Conservation (phyloP, 352 stramenopile genomes). For the Globisporangium irregulare region DNA sequence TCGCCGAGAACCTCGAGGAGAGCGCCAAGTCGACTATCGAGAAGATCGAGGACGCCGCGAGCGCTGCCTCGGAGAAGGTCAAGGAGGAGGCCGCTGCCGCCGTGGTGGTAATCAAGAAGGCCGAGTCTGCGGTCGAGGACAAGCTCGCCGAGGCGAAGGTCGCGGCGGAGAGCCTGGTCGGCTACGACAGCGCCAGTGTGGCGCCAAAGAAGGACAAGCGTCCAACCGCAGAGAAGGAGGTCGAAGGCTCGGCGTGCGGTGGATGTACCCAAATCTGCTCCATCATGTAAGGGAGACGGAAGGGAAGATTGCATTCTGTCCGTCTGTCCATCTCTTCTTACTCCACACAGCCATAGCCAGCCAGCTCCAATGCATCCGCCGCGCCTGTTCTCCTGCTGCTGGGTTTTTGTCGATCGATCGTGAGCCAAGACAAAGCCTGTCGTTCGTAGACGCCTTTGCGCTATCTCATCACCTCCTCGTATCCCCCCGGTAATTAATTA, state of each 20-base stretch:
- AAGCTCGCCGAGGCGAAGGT: constrained; percentile 42
- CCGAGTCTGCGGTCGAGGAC: constrained; percentile 19
- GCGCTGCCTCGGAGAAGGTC: constrained; percentile 15
- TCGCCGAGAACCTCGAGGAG: constrained; percentile 20
- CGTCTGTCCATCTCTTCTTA: background rate
- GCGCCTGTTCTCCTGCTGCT: constrained; percentile 11
- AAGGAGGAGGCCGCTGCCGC: constrained; percentile 25
- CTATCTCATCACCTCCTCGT: background rate
- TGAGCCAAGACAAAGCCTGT: constrained; percentile 7
- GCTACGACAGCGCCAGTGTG: constrained; percentile 74
- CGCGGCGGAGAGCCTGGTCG: constrained; percentile 50
- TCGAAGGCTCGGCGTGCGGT: constrained; percentile 50
- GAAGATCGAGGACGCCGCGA: constrained; percentile 13
- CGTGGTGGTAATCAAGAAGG: constrained; percentile 22
- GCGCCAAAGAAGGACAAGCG: constrained; percentile 37
- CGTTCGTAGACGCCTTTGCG: constrained; percentile 7
- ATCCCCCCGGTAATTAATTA: constrained; percentile 16
- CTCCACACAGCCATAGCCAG: background rate
- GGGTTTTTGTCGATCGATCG: constrained; percentile 14
- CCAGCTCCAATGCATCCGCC: background rate
- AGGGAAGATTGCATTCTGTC: background rate
- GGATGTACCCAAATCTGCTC: constrained; percentile 44
- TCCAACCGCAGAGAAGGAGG: constrained; percentile 37
- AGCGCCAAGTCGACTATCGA: constrained; percentile 13
- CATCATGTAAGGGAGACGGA: constrained; percentile 49